Conservation (phyloP, 768 basidiomycete genomes). For the Leccinum disarticulatum region DNA sequence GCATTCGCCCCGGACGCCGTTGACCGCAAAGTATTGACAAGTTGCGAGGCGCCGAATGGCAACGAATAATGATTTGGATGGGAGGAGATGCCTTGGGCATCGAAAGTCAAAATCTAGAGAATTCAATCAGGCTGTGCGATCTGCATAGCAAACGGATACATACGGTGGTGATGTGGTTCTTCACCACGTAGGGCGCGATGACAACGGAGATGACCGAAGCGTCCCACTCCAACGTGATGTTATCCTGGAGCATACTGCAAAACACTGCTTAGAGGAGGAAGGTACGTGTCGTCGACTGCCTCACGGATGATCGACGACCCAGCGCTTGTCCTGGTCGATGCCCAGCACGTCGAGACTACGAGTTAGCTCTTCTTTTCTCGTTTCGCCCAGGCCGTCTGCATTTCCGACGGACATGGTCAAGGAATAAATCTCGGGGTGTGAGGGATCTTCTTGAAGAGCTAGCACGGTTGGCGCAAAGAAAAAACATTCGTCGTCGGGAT, state of each 20-base stretch:
- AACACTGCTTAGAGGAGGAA: slow-evolving; percentile 19
- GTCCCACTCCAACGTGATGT: slow-evolving; percentile 69
- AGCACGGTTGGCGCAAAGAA: slow-evolving; percentile 89
- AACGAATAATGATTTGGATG: slow-evolving; percentile 88
- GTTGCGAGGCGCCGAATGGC: slow-evolving; percentile 50
- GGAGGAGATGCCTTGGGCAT: slow-evolving; percentile 68
- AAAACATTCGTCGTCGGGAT: slow-evolving; percentile 93
- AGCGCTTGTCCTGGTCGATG: slow-evolving; percentile 51
- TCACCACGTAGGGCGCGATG: slow-evolving; percentile 55
- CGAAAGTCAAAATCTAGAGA: slow-evolving; percentile 82
- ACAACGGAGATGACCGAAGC: slow-evolving; percentile 54
- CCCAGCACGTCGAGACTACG: slow-evolving; percentile 69
- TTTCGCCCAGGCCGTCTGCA: slow-evolving; percentile 70
- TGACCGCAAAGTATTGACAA: slow-evolving; percentile 36
- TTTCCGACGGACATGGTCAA: slow-evolving; percentile 80
- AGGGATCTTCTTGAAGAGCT: slow-evolving; percentile 38
- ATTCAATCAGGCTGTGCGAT: slow-evolving; percentile 1
- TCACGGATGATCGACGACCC: slow-evolving; percentile 71
- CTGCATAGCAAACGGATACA: slow-evolving; percentile 20
- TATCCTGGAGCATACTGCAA: slow-evolving; percentile 67
- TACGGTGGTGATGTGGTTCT: slow-evolving; percentile 65
- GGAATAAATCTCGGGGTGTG: slow-evolving; percentile 45
- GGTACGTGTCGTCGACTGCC: slow-evolving; percentile 29
- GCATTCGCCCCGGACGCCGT: slow-evolving; percentile 33
- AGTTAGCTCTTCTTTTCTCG: slow-evolving; percentile 57